Evolutionary conservation across 2,329 filamentous ascomycete species (phyloP), one percentile per base, ranked within the genome.

Genomic region (Colletotrichum filicis): DNA sequence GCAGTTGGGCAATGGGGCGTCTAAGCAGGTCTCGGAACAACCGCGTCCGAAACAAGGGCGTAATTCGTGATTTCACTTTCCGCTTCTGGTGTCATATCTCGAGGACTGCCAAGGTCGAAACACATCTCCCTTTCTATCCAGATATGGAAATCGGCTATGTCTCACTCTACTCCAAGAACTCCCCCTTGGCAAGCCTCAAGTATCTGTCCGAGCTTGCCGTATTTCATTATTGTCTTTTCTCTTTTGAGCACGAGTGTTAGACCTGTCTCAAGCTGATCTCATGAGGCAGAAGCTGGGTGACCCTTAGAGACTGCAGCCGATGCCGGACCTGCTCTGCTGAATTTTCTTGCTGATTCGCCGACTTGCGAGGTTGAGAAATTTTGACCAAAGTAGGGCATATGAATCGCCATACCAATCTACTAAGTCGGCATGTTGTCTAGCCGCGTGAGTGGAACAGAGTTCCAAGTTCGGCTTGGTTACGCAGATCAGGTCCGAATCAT

Each of bases 181-280:
- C 22, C 22, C 22, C 12, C 32, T 26, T 56, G 3, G 16, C 35
- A 7, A 35, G 63, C 35, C 57, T 28, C 28, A 28, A 8, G 12
- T 67, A 46, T n/a, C 19, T 5, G 22, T 49, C 19, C 26, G 28
- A 35, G 19, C 26, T 49, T 7, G 2, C 16, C 24, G 26, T 30
- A 61, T 12, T 24, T 30, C 12, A 12, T 42, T 19, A 5, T 19
- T 5, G 3, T 22, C 7, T 22, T n/a, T 22, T 11, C 19, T 8
- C 22, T 28, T 2, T 24, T 8, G 6, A 12, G 22, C 49, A 16
- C 7, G 14, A 12, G 9, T 19, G 35, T 46, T 35, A 56, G 63
- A 71, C 60, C 68, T 68, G 63, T 71, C 57, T 71, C 46, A 52
- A 8, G n/a, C 32, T 11, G 4, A 35, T 28, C 22, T 26, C 19